These are phyloP conservation scores for Colletotrichum tropicicola DNA, from an alignment of 2,329 filamentous ascomycete genomes.

Conservation along the genomic window DNA sequence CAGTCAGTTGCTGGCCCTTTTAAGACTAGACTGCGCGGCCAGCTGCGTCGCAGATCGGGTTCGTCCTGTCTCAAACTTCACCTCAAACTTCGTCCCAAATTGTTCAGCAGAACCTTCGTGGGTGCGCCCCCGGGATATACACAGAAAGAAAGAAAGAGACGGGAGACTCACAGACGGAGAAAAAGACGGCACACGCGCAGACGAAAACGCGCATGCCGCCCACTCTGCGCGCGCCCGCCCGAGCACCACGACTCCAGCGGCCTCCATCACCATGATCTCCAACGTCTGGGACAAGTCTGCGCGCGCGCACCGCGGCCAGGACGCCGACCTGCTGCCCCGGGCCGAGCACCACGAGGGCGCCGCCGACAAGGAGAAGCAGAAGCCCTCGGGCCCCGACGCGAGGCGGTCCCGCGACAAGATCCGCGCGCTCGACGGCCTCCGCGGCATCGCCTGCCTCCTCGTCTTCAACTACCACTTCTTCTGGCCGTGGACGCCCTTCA, in stretches of 20 bases:
- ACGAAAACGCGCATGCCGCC: background rate
- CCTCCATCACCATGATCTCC: slow-evolving; percentile 16
- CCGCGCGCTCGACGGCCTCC: slow-evolving; percentile 48
- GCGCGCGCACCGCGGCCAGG: slow-evolving; percentile 11
- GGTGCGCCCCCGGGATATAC: background rate
- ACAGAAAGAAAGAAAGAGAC: background rate
- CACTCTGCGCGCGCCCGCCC: background rate
- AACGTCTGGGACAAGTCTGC: slow-evolving; percentile 22
- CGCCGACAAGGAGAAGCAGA: slow-evolving; percentile 10
- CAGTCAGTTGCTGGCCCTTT: no score
- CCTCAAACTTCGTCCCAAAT: background rate
- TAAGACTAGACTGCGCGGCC: no score
- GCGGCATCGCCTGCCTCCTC: slow-evolving; percentile 51
- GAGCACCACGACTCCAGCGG: no score
- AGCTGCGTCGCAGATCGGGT: slow-evolving; percentile 7
- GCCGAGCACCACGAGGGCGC: slow-evolving; percentile 5
- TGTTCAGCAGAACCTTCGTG: background rate
- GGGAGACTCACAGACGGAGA: background rate
- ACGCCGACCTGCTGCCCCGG: background rate
- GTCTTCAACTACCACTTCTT: slow-evolving; percentile 54
- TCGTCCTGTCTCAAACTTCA: slow-evolving; percentile 6
- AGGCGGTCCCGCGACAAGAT: slow-evolving; percentile 43
- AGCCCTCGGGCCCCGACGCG: slow-evolving; percentile 5
- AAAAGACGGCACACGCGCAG: no score
- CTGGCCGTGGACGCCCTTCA: slow-evolving; percentile 49